Evolutionary conservation across 2,329 filamentous ascomycete genomes (phyloP), one percentile per base, ranked within the genome.

Genomic region (Pyricularia sp.): DNA sequence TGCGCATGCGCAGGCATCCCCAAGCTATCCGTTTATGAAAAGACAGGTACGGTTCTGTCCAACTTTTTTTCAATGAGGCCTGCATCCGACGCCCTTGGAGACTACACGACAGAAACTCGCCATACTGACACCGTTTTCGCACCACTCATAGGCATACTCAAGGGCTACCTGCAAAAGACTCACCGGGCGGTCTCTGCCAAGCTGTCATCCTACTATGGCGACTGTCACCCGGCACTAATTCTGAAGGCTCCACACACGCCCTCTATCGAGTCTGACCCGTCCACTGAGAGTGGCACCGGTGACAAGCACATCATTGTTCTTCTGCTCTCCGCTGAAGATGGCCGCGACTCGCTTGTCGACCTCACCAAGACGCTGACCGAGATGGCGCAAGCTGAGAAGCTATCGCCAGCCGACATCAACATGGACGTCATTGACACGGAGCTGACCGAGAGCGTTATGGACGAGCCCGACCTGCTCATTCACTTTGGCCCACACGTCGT

Each of bases 291-390:
- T 71, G 79, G 82, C 75, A 71, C 76, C 74, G 77, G 77, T 76
- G 58, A 2, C 7, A 68, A 64, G 67, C 78, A 82, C 75, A 76
- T 90, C 69, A 79, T 83, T 30, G 78, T 98, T 23, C 86, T 97
- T 69, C 86, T 99, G 58, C 87, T 99, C 67, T 97, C 93, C 17
- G 88, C 89, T 55, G 91, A 94, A 69, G 95, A 99, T 74, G 94
- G 95, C 66, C 88, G 94, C 68, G 93, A 97, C 75, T 97, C 94
- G 4, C 87, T 99, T 71, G 94, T 99, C 59, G 95, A 99, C 78
- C 85, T 99, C 64, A 99, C 95, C 61, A 93, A 94, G 76, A 98
- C 96, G 0, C 84, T 99, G 26, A 88, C 94, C 6, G 92, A 97
- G 76, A 98, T 99, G 95, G 92, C 93, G 7, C 95, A 98, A 78